phyloP scores from a whole-genome alignment of 257 asterid species.

The Cynanchum wilfordii region DNA sequence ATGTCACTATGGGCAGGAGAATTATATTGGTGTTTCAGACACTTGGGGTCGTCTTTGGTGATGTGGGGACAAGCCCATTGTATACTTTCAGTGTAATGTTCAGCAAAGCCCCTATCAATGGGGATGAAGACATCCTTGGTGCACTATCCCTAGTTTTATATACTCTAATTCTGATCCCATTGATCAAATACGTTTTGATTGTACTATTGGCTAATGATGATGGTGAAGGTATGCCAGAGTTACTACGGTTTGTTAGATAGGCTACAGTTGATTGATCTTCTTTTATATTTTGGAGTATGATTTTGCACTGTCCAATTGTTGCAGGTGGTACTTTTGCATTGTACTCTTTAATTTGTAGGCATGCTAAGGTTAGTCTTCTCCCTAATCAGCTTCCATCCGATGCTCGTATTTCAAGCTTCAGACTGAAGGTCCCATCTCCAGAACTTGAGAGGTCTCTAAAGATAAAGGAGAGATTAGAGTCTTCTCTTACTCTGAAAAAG shows the following conservation, averaged over 20 bases:
- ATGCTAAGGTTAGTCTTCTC: conserved; percentile 95
- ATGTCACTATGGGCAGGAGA: conserved; percentile 67
- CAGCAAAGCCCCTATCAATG: conserved; percentile 91
- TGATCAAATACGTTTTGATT: conserved; percentile 81
- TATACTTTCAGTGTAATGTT: conserved; percentile 98
- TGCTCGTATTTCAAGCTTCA: conserved; percentile 90
- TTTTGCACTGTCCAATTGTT: conserved; percentile 28
- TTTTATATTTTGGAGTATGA: conserved; percentile 18
- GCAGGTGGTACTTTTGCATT: conserved; percentile 99
- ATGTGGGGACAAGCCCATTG: conserved; percentile 96
- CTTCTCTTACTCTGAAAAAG: conserved; percentile 78
- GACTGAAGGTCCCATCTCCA: conserved; percentile 94
- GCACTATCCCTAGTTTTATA: conserved; percentile 87
- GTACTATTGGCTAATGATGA: conserved; percentile 99
- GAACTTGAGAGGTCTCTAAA: conserved; percentile 96
- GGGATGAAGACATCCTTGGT: conserved; percentile 89
- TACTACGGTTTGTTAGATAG: not conserved
- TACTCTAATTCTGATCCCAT: conserved; percentile 78
- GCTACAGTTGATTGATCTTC: conserved; percentile 16
- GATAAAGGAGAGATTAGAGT: conserved; percentile 88
- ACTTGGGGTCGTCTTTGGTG: conserved; percentile 92
- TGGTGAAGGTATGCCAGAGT: conserved; percentile 75
- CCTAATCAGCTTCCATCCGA: conserved; percentile 92
- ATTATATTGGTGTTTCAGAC: conserved; percentile 74
- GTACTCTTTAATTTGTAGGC: conserved; percentile 96